Evolutionary conservation across 2,329 filamentous ascomycete species (phyloP).

Genomic region (Reticulascus tulasneorum): DNA sequence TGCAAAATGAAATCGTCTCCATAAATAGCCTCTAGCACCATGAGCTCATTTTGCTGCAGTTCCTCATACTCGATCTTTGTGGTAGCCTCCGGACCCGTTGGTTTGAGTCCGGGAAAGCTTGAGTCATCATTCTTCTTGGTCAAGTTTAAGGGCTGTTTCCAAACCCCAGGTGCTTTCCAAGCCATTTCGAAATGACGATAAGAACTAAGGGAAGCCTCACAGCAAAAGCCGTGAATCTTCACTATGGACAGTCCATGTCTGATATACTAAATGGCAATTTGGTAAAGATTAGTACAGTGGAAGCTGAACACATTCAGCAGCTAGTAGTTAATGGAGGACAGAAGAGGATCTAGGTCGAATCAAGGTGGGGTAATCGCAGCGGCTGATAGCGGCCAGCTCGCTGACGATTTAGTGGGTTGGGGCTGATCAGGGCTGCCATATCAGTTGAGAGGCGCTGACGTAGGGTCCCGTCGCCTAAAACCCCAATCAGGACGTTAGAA

Average conservation of each 20-base stretch:
- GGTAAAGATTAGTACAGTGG: slow-evolving; percentile 6
- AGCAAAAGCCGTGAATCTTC: slow-evolving; percentile 50
- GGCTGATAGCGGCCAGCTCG: too few species aligned
- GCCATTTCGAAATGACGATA: slow-evolving; percentile 38
- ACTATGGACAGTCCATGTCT: slow-evolving; percentile 44
- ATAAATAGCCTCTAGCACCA: slow-evolving; percentile 83
- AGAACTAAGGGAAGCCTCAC: slow-evolving; percentile 32
- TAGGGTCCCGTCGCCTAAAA: too few species aligned
- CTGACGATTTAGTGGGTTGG: too few species aligned
- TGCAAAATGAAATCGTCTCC: slow-evolving; percentile 81
- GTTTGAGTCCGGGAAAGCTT: slow-evolving; percentile 49
- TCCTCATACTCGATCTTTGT: slow-evolving; percentile 68
- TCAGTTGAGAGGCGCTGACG: too few species aligned
- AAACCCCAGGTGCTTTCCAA: slow-evolving; percentile 43
- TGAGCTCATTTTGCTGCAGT: slow-evolving; percentile 81
- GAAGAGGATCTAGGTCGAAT: too few species aligned
- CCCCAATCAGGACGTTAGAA: too few species aligned
- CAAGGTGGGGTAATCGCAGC: too few species aligned
- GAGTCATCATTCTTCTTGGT: slow-evolving; percentile 40
- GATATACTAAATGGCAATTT: slow-evolving; percentile 7
- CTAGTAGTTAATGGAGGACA: too few species aligned
- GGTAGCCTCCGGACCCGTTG: slow-evolving; percentile 34
- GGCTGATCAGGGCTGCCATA: too few species aligned
- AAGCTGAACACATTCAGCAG: too few species aligned
- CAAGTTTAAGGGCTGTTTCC: slow-evolving; percentile 43